Evolutionary conservation across 805 yeast species (phyloP).

Genomic region (Lachancea sp.): DNA sequence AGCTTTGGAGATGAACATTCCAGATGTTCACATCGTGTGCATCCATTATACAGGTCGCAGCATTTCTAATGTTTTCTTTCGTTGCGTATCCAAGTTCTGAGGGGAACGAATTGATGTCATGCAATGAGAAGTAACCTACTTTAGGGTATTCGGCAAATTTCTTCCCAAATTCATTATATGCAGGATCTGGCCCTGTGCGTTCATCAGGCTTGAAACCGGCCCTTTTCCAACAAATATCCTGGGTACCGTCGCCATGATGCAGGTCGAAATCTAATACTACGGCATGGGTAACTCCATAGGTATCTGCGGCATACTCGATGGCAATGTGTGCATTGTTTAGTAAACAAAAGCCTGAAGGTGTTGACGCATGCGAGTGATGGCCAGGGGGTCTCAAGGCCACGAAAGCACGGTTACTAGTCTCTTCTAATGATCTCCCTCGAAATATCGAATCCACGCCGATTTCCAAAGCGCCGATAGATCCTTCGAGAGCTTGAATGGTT

Average conservation of each 20-base stretch:
- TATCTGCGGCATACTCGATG: slow-evolving; percentile 63
- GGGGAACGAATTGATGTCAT: slow-evolving; percentile 82
- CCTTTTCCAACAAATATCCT: slow-evolving; percentile 77
- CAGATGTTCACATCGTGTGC: slow-evolving; percentile 75
- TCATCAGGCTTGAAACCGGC: slow-evolving; percentile 38
- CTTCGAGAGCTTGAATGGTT: slow-evolving; percentile 65
- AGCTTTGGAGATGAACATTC: slow-evolving; percentile 75
- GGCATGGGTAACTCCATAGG: slow-evolving; percentile 67
- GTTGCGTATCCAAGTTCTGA: slow-evolving; percentile 75
- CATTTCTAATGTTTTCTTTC: slow-evolving; percentile 62
- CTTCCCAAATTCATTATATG: slow-evolving; percentile 44
- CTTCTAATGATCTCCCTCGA: slow-evolving; percentile 30
- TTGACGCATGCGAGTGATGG: slow-evolving; percentile 75
- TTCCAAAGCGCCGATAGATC: slow-evolving; percentile 72
- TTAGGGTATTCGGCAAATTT: slow-evolving; percentile 42
- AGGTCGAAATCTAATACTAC: slow-evolving; percentile 76
- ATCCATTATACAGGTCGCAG: slow-evolving; percentile 66
- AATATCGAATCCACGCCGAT: slow-evolving; percentile 56
- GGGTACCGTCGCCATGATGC: slow-evolving; percentile 88
- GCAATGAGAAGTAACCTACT: slow-evolving; percentile 77
- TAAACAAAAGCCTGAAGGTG: slow-evolving; percentile 82
- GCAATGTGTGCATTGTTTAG: slow-evolving; percentile 78
- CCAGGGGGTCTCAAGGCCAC: slow-evolving; percentile 78
- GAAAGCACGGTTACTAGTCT: slow-evolving; percentile 44
- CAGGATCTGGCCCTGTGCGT: slow-evolving; percentile 31